A percentile compares a stretch with the other conserved stretches of the same genome.
These are phyloP conservation scores for Xenosphaeropsis pyriputrescens DNA, from an alignment of 2,329 filamentous ascomycete species.

Conservation along the genomic window DNA sequence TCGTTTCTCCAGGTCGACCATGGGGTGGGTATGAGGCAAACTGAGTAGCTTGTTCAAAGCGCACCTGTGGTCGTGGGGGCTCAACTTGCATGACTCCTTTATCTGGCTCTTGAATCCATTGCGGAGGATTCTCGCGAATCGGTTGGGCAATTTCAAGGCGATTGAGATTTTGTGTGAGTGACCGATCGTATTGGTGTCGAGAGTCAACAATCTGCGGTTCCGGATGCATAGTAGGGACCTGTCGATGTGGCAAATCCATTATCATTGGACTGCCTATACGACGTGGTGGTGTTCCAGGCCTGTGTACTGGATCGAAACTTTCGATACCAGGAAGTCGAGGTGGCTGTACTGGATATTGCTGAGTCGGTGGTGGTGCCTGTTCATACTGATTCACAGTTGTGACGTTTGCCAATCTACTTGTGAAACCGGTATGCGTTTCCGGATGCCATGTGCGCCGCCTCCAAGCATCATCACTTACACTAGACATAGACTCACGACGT, in stretches of 20 bases:
- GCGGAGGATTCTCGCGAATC: slow-evolving; percentile 33
- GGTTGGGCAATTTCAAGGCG: slow-evolving; percentile 48
- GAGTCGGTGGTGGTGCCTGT: slow-evolving; percentile 18
- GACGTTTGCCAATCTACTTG: slow-evolving; percentile 62
- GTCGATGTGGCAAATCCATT: slow-evolving; percentile 35
- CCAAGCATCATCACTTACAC: slow-evolving; percentile 58
- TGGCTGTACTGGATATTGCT: slow-evolving; percentile 31
- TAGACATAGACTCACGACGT: slow-evolving; percentile 48
- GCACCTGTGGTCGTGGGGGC: slow-evolving; percentile 33
- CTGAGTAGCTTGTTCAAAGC: slow-evolving; percentile 33
- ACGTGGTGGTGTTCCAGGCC: slow-evolving; percentile 44
- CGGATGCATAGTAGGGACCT: slow-evolving; percentile 4
- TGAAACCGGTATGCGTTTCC: slow-evolving; percentile 48
- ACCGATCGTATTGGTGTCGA: slow-evolving; percentile 47
- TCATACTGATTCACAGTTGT: slow-evolving; percentile 50
- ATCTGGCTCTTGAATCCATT: slow-evolving; percentile 42
- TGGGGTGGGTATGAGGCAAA: slow-evolving; percentile 16
- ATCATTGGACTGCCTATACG: slow-evolving; percentile 65
- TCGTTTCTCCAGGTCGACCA: slow-evolving; percentile 37
- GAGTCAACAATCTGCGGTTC: slow-evolving; percentile 7
- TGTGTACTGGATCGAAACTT: slow-evolving; percentile 68
- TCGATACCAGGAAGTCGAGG: slow-evolving; percentile 79
- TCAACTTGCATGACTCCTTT: slow-evolving; percentile 35
- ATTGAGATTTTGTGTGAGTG: slow-evolving; percentile 50
- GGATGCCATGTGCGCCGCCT: slow-evolving; percentile 86